Base-by-base conservation (phyloP, 164 flowering plant genomes). In the Umbellularia californica region DNA sequence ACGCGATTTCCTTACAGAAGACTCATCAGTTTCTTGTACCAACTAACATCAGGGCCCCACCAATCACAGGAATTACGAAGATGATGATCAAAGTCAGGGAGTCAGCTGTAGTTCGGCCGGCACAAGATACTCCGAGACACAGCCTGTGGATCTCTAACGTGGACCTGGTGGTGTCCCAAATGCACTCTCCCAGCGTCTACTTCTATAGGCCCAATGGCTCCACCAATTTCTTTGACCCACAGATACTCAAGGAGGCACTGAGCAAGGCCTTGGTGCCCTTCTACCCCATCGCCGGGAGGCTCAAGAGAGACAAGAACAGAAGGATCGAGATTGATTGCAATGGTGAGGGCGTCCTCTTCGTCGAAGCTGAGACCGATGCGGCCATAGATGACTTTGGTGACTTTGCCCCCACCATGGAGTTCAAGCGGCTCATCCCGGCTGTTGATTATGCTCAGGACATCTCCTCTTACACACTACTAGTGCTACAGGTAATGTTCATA, bases 201-300 rank as follows among this genome's bases (percentile, higher is more conserved):
- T 80, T 80, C 24, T 80, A 79, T 72, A 58, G 78, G 30, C 78
- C 84, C 12, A 77, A 70, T 58, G 80, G 79, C 12, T 58, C 80
- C 1, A 19, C 78, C 5, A 75, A 77, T 63, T 82, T 82, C 77
- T 82, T 82, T n/a, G 80, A 82, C 22, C 28, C 75, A 2, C 3
- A 25, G 15, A 68, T 79, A 33, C 74, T 82, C 9, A 82, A 82
- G 68, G 82, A 75, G 24, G 81, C 88, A 2, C 62, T 85, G 66
- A 74, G 84, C 72, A 50, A 72, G 35, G 82, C 74, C 17, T 79
- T 84, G 3, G 88, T 85, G 0, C 82, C 80, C 0, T 85, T 83
- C 70, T 85, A 85, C 30, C 88, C 88, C 0, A 75, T 84, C 74
- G 88, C 84, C 5, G 86, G 86, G n/a, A 78, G 87, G 52, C 62